Base-by-base conservation (phyloP, 495 filamentous ascomycete species). In the Penicillium paxilli region DNA sequence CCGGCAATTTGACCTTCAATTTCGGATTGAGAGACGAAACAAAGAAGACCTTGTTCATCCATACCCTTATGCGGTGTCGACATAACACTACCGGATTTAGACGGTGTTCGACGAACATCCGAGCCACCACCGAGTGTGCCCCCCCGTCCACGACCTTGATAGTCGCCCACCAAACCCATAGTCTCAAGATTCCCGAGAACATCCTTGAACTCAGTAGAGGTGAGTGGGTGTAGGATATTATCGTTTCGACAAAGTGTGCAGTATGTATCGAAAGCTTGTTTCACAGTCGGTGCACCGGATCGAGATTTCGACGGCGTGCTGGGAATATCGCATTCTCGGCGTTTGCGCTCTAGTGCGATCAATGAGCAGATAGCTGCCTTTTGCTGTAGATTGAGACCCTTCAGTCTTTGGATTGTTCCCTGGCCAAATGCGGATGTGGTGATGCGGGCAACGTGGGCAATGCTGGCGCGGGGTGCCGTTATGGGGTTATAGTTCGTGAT, bases 351-450 rank as follows among this genome's bases (percentile, higher is more conserved):
- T 2, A 93, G 80, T 1, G 91, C 89, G 42, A 91, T 75, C 23
- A 98, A 77, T 0, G 92, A 82, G 70, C 95, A 98, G 21, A 99
- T 81, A 7, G 90, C 91, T 3, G 92, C 94, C 69, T 96, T 99
- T 75, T 98, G 95, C 60, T 99, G 94, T 1, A 98, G 80, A 62
- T 97, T 98, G 38, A 99, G 80, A 1, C 83, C 83, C 69, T 89
- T 87, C 5, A 99, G 81, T 49, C 94, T 82, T 55, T 96, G 89
- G 10, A 76, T 80, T 11, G 91, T 85, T 28, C 90, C 91, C 59
- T 96, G 90, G 59, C 89, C 87, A 58, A 98, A 94, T 16, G 89
- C 85, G 1, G 90, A 80, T 0, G 93, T 86, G 0, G 95, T 91
- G 55, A 98, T 84, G 46, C 89, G 89, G 55, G 92, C 93, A 44